Percentiles rank a stretch among this genome's conserved stretches.
Evolutionary conservation across 345 rosid species (phyloP).

Genomic region (Brassica rapa): DNA sequence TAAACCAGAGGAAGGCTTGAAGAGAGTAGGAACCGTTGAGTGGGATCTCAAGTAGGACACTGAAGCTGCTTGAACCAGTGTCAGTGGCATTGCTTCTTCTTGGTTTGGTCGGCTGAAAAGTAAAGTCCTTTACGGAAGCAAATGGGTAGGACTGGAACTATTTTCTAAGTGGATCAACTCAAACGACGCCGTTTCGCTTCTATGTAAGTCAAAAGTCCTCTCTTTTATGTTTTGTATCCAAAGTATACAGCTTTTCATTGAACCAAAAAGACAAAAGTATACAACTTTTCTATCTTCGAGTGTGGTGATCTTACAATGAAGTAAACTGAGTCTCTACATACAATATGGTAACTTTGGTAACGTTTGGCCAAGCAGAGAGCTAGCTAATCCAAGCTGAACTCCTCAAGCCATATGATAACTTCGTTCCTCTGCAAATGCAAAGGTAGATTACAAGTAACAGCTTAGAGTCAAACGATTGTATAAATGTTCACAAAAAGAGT

Average conservation of each 20-base stretch:
- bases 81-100: slow-evolving; percentile 46
- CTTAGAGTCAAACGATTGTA: background rate
- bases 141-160: background rate
- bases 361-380: slow-evolving; percentile 14
- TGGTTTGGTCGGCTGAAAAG: slow-evolving; percentile 26
- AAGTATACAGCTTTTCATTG: background rate
- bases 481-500: background rate
- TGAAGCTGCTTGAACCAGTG: slow-evolving; percentile 44
- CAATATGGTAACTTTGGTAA: background rate
- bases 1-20: slow-evolving; percentile 18
- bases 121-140: background rate
- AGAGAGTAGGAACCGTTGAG: slow-evolving; percentile 23
- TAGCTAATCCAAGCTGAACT: slow-evolving; percentile 44
- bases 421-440: slow-evolving; percentile 59
- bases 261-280: background rate
- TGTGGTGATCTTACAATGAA: slow-evolving; percentile 7
- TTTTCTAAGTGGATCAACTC: slow-evolving; percentile 1
- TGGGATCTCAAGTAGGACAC: slow-evolving; percentile 37
- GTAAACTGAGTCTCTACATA: slow-evolving; percentile 4
- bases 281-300: background rate
- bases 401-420: slow-evolving; percentile 74
- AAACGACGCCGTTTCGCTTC: slow-evolving; percentile 4
- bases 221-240: background rate
- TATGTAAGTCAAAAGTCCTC: background rate
- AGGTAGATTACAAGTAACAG: background rate